Conservation (phyloP, 148 eudicot genomes). For the Suaeda aralocaspica region DNA sequence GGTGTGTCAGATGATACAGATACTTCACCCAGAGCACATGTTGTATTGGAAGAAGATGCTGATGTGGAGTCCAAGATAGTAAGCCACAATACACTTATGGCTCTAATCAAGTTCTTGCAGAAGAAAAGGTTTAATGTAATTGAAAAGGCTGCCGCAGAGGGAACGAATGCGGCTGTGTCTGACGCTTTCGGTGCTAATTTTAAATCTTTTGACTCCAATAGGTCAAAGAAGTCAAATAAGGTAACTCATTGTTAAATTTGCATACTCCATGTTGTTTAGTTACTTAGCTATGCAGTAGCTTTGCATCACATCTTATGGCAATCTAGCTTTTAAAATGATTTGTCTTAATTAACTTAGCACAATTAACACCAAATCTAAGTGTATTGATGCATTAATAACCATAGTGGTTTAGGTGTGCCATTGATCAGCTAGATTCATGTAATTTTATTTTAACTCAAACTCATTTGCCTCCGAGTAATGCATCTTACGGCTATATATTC, state of each 20-base stretch:
- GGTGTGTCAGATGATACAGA: slow-evolving; percentile 90
- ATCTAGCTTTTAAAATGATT: background rate
- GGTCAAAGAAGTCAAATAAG: slow-evolving; percentile 64
- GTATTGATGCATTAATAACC: background rate
- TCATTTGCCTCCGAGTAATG: background rate
- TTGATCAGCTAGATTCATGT: background rate
- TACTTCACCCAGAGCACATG: slow-evolving; percentile 39
- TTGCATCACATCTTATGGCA: background rate
- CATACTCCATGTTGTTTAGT: background rate
- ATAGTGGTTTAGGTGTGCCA: background rate
- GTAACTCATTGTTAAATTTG: slow-evolving; percentile 32
- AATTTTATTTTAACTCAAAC: background rate
- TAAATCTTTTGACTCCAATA: slow-evolving; percentile 47
- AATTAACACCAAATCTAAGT: background rate
- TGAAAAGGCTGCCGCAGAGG: slow-evolving; percentile 94
- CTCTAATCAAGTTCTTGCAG: slow-evolving; percentile 83
- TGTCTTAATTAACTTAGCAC: background rate
- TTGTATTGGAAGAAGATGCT: slow-evolving; percentile 56
- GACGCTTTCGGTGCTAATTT: slow-evolving; percentile 81
- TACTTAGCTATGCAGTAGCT: background rate
- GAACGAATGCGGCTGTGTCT: slow-evolving; percentile 89
- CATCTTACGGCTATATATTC: slow-evolving; percentile 1
- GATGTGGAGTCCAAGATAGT: slow-evolving; percentile 80
- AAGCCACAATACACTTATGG: slow-evolving; percentile 94
- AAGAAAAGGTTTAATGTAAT: slow-evolving; percentile 71